These are phyloP conservation scores for Candida namnaoensis DNA, from an alignment of 805 yeast species.

Conservation along the genomic window DNA sequence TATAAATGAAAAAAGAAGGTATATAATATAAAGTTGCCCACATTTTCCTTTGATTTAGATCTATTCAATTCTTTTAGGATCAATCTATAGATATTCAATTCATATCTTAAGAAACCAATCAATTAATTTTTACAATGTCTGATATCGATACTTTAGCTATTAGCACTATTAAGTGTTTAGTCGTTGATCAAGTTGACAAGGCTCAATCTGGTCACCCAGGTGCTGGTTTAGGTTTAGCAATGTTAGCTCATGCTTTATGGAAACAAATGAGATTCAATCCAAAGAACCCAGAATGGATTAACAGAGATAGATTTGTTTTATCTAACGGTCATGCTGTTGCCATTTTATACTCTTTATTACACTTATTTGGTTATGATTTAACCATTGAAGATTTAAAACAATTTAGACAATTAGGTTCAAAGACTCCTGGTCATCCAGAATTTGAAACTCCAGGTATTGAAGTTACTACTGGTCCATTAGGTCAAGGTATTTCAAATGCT, in stretches of 20 bases:
- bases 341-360: slow-evolving; percentile 75
- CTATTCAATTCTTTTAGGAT: too few relatives aligned
- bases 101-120: too few relatives aligned
- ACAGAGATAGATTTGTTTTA: slow-evolving; percentile 90
- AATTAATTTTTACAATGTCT: background rate
- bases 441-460: slow-evolving; percentile 86
- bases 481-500: slow-evolving; percentile 95
- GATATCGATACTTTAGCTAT: slow-evolving; percentile 64
- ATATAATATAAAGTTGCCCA: too few relatives aligned
- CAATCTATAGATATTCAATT: too few relatives aligned
- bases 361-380: slow-evolving; percentile 76
- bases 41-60: too few relatives aligned
- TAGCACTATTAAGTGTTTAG: slow-evolving; percentile 80
- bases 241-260: slow-evolving; percentile 86
- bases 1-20: too few relatives aligned
- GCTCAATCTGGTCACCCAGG: slow-evolving; percentile 99
- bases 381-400: slow-evolving; percentile 78
- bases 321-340: slow-evolving; percentile 98
- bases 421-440: slow-evolving; percentile 98
- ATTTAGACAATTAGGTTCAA: slow-evolving; percentile 85
- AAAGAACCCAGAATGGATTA: slow-evolving; percentile 84
- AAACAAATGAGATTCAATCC: slow-evolving; percentile 82
- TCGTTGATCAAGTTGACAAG: slow-evolving; percentile 79
- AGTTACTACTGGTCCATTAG: slow-evolving; percentile 97
- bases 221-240: slow-evolving; percentile 97